Evolutionary conservation across 2,329 filamentous ascomycete species (phyloP).

Genomic region (Periconia digitata): DNA sequence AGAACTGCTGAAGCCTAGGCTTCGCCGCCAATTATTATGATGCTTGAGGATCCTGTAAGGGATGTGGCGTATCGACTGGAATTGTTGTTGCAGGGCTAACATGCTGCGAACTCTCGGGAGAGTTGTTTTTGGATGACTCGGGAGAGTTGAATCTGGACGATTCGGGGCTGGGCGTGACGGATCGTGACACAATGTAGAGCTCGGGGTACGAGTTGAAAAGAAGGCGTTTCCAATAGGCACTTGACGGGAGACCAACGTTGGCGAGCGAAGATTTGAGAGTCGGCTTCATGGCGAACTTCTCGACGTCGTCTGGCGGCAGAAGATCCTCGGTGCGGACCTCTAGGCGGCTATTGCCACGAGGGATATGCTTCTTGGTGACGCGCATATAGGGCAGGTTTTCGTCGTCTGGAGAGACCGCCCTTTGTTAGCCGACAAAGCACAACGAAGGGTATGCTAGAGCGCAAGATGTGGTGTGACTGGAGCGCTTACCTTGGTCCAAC

Average conservation of each 20-base stretch:
- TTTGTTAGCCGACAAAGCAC: constrained; percentile 17
- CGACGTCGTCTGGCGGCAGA: constrained; percentile 34
- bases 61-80: constrained; percentile 29
- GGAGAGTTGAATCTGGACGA: no score
- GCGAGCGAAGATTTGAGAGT: constrained; percentile 51
- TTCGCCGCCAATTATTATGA: constrained; percentile 7
- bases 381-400: constrained; percentile 41
- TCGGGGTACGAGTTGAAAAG: constrained; percentile 50
- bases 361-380: constrained; percentile 51
- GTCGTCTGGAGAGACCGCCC: constrained; percentile 38
- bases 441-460: no score
- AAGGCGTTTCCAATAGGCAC: constrained; percentile 50
- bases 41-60: constrained; percentile 20
- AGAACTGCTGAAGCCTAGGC: neutral
- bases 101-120: constrained; percentile 42
- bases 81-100: constrained; percentile 39
- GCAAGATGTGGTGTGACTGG: neutral
- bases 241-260: constrained; percentile 49
- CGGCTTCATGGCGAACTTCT: constrained; percentile 46
- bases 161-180: constrained; percentile 30
- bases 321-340: constrained; percentile 52
- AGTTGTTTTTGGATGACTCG: constrained; percentile 40
- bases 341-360: constrained; percentile 48
- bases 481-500: constrained; percentile 38
- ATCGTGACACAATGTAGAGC: constrained; percentile 53